Evolutionary conservation across 768 basidiomycete genomes (phyloP).

Genomic region (Termitomyces sp.): DNA sequence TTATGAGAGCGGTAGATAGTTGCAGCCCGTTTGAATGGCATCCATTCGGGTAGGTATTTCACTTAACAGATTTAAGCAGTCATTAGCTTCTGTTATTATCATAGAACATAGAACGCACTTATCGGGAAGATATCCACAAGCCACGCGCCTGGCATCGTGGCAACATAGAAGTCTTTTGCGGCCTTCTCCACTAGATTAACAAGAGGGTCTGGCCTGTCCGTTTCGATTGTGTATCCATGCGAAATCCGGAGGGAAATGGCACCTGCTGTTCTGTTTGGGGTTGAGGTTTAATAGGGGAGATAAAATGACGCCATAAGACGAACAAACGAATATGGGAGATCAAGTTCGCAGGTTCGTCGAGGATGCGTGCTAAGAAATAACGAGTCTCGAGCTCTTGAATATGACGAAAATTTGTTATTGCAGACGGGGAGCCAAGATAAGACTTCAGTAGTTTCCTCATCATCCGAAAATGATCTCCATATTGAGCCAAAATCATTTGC

Average conservation of each 20-base stretch:
- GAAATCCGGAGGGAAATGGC: slow-evolving; percentile 38
- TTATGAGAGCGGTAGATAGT: slow-evolving; percentile 26
- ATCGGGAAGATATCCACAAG: slow-evolving; percentile 38
- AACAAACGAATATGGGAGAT: slow-evolving; percentile 37
- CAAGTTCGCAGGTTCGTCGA: slow-evolving; percentile 33
- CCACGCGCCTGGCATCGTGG: slow-evolving; percentile 20
- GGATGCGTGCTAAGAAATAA: slow-evolving; percentile 38
- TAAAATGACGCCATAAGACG: slow-evolving; percentile 6
- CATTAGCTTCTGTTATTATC: neutral
- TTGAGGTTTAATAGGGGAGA: neutral
- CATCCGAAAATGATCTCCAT: slow-evolving; percentile 35
- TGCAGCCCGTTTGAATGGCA: slow-evolving; percentile 39
- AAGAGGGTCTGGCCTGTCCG: slow-evolving; percentile 31
- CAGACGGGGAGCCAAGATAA: slow-evolving; percentile 36
- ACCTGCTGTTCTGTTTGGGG: slow-evolving; percentile 29
- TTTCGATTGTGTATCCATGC: slow-evolving; percentile 39
- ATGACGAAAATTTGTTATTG: slow-evolving; percentile 28
- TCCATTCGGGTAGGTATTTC: slow-evolving; percentile 38
- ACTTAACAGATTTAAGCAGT: slow-evolving; percentile 22
- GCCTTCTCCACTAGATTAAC: slow-evolving; percentile 35
- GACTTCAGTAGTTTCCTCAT: slow-evolving; percentile 38
- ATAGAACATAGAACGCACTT: slow-evolving; percentile 10
- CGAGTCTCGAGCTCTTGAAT: slow-evolving; percentile 39
- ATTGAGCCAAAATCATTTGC: slow-evolving; percentile 23
- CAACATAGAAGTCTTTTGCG: slow-evolving; percentile 35